These are phyloP conservation scores for Colletotrichum sp. DNA, from an alignment of 2,329 filamentous ascomycete species.

Conservation along the genomic window DNA sequence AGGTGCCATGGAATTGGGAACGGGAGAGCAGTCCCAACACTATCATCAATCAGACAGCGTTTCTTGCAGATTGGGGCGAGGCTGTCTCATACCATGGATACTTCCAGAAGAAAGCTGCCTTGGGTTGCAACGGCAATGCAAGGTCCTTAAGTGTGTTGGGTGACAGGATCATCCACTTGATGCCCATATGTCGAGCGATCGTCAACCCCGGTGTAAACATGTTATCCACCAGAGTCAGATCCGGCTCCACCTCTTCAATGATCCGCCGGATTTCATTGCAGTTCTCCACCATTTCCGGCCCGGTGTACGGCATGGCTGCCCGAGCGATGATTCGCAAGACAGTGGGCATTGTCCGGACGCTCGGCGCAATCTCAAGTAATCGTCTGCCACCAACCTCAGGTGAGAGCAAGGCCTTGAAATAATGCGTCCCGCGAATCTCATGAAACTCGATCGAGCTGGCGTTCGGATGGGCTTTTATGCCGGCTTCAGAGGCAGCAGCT, in stretches of 20 bases:
- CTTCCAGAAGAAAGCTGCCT: constrained; percentile 34
- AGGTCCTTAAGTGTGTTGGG: background rate
- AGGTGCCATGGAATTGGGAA: background rate
- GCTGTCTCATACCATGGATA: constrained; percentile 36
- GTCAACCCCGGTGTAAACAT: constrained; percentile 17
- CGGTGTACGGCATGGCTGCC: constrained; percentile 7
- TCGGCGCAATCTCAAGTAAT: background rate
- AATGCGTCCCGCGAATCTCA: background rate
- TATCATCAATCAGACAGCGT: fast-evolving
- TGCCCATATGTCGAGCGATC: background rate
- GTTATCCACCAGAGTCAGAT: constrained; percentile 12
- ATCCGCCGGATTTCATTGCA: background rate
- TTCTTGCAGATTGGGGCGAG: fast-evolving
- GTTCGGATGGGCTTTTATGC: background rate
- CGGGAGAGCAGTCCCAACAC: background rate
- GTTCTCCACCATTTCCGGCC: background rate
- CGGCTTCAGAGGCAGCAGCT: background rate
- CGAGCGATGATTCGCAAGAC: background rate
- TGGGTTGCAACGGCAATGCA: background rate
- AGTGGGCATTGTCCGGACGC: background rate
- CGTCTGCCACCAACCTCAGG: background rate
- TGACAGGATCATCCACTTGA: background rate
- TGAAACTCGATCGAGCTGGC: background rate
- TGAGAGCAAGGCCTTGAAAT: background rate
- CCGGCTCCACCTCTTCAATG: constrained; percentile 1